Evolutionary conservation across 495 filamentous ascomycete species (phyloP), one percentile per base, ranked within the genome.

Genomic region (Xylaria longipes): DNA sequence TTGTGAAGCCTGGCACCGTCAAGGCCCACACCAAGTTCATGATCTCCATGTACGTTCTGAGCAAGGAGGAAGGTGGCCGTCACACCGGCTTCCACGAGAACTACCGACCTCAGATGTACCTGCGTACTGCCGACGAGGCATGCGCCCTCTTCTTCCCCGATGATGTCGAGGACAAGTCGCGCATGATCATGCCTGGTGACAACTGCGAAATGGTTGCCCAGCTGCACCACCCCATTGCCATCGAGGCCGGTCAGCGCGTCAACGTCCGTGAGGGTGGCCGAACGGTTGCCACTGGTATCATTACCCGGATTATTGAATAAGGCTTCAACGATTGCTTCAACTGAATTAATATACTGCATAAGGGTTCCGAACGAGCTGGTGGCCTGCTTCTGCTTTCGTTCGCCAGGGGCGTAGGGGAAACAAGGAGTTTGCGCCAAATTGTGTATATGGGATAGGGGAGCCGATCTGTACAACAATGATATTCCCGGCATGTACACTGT

Each of bases 201-300:
- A 99, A 99, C 85, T 91, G 96, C 74, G 97, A 98, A 89, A 96
- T 99, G 93, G 82, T 93, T 71, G 92, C 92, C 83, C 85, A 89
- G 72, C 90, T 97, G 72, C 86, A 92, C 84, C 83, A 90, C 77
- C 94, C 97, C 60, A 83, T 97, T 74, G 96, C 95, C 68, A 78
- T 97, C 65, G 97, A 98, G 84, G 82, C 87, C 64, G 95, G 95
- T 73, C 92, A 96, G 87, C 91, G 96, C 66, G 94, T 98, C 87
- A 99, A 97, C 87, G 88, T 99, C 79, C 92, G 96, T 80, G 96
- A 99, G 85, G 96, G 94, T 84, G 94, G 95, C 73, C 89, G 93
- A 72, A 98, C 94, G 58, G 94, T 97, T 65, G 94, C 94, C 70
- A 98, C 95, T 77, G 95, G 95, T 81, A 82, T 98, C 71, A 89